These are phyloP conservation scores for Cucurbita moschata DNA, from an alignment of 306 rosid species.

Conservation along the genomic window DNA sequence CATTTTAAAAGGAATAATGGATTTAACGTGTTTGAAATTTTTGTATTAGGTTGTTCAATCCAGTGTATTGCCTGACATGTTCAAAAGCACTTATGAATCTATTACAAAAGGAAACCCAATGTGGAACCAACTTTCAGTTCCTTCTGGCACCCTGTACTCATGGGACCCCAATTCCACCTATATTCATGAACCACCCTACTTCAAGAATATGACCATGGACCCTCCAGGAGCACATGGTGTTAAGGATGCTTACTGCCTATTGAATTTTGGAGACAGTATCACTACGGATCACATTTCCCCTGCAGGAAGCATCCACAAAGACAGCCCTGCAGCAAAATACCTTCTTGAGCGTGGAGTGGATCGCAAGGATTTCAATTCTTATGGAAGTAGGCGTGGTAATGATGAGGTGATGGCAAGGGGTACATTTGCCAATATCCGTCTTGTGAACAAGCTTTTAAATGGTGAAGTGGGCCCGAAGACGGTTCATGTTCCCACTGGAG, in stretches of 20 bases:
- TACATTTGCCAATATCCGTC: slow-evolving; percentile 82
- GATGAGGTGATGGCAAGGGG: slow-evolving; percentile 97
- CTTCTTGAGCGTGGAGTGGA: slow-evolving; percentile 72
- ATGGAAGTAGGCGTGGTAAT: slow-evolving; percentile 90
- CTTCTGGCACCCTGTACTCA: slow-evolving; percentile 46
- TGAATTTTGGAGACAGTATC: slow-evolving; percentile 85
- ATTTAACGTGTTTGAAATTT: slow-evolving; percentile 17
- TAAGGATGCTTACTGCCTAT: slow-evolving; percentile 79
- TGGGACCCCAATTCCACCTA: slow-evolving; percentile 87
- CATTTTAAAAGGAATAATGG: not conserved
- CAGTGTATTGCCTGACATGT: slow-evolving; percentile 74
- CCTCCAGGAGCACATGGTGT: slow-evolving; percentile 80
- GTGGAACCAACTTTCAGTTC: slow-evolving; percentile 67
- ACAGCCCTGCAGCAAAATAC: slow-evolving; percentile 84
- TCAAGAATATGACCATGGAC: slow-evolving; percentile 71
- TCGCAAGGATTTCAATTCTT: slow-evolving; percentile 81
- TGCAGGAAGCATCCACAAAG: slow-evolving; percentile 87
- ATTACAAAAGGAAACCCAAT: slow-evolving; percentile 75
- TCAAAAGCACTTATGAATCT: slow-evolving; percentile 63
- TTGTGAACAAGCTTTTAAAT: slow-evolving; percentile 80
- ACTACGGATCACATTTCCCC: slow-evolving; percentile 97
- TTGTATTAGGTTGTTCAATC: slow-evolving; percentile 71
- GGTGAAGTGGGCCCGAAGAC: slow-evolving; percentile 90
- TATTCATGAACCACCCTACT: slow-evolving; percentile 92
- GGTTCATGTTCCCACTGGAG: slow-evolving; percentile 72